A percentile compares a stretch with the other conserved stretches of the same genome.
Conservation (phyloP, 176 grass and related monocot species). For the Bolboschoenus planiculmis region DNA sequence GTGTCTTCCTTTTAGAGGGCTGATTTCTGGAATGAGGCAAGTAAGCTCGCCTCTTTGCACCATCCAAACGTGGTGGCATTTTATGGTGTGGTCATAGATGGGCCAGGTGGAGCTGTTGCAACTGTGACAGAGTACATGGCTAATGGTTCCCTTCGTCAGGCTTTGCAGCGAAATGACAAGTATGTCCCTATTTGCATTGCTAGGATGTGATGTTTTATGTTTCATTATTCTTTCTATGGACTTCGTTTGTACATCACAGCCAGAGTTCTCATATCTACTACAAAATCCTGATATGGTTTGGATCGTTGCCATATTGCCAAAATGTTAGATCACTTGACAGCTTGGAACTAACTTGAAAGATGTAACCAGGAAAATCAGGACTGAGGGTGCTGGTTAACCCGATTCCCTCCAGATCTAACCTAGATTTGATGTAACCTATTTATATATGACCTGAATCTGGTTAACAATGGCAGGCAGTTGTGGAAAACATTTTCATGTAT, state of each 20-base stretch:
- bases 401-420: neutral
- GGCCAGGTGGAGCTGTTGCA: slow-evolving; percentile 79
- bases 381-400: neutral
- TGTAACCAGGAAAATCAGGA: neutral
- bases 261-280: neutral
- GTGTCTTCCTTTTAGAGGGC: slow-evolving; percentile 37
- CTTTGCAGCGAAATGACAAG: slow-evolving; percentile 92
- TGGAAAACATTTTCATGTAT: neutral
- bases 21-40: slow-evolving; percentile 97
- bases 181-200: slow-evolving; percentile 19
- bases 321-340: neutral
- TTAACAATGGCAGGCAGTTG: neutral
- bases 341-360: neutral
- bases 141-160: slow-evolving; percentile 93
- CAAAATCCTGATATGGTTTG: slow-evolving; percentile 8
- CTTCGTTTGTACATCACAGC: neutral
- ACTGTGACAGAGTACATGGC: slow-evolving; percentile 98
- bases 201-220: neutral
- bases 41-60: slow-evolving; percentile 81
- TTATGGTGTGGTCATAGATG: slow-evolving; percentile 90
- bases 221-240: slow-evolving; percentile 7
- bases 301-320: neutral
- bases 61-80: slow-evolving; percentile 98
- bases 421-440: neutral
- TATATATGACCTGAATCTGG: neutral